Conservation (phyloP, 2,329 filamentous ascomycete genomes). For the Fusarium coffeatum region DNA sequence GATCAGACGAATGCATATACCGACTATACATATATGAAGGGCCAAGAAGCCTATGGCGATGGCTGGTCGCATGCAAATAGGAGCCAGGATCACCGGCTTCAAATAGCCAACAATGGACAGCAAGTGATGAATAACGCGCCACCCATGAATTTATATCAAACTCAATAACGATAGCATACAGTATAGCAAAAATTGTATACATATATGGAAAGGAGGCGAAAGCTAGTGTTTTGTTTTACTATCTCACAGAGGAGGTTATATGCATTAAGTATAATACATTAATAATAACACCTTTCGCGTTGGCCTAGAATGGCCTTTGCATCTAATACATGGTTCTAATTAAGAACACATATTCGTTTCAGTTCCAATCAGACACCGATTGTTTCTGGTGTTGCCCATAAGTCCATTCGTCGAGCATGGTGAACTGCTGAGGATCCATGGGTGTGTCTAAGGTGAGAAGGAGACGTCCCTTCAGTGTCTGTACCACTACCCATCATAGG, state of each 20-base stretch:
- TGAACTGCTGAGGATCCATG: not conserved
- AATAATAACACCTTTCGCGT: slow-evolving; percentile 5
- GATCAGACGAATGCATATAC: slow-evolving; percentile 54
- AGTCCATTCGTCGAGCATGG: not conserved
- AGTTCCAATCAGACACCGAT: not conserved
- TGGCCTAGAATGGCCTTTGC: not conserved
- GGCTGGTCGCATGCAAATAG: slow-evolving; percentile 51
- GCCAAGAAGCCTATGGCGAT: slow-evolving; percentile 51
- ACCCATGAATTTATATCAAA: slow-evolving; percentile 27
- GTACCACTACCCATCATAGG: not conserved
- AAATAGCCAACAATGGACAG: slow-evolving; percentile 17
- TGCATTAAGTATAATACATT: not conserved
- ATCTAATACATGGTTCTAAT: not conserved
- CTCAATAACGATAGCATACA: slow-evolving; percentile 11
- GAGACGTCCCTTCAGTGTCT: not conserved
- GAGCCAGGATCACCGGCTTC: slow-evolving; percentile 20
- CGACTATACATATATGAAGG: slow-evolving; percentile 52
- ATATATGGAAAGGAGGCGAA: not conserved
- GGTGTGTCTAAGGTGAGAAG: not conserved
- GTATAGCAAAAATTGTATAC: not conserved
- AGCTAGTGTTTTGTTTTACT: not conserved
- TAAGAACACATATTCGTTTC: not conserved
- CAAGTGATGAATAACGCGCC: slow-evolving; percentile 23
- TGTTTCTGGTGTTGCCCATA: not conserved
- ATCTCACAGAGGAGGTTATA: not conserved